phyloP scores from a whole-genome alignment of 305 asterid species.

The Fraxinus xanthoxyloides region DNA sequence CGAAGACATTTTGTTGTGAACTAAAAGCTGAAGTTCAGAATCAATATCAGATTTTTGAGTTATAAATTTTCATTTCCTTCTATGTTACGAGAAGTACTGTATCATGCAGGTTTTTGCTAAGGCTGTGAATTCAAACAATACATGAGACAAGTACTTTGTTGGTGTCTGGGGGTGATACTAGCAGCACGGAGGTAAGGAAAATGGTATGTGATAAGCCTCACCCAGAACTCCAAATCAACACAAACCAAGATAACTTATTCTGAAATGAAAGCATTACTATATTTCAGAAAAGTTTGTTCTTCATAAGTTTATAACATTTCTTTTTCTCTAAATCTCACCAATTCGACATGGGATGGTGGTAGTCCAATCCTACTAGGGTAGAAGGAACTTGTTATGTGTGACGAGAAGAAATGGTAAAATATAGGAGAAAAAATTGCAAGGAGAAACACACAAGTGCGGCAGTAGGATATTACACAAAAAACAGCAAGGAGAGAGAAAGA shows the following conservation, averaged over 20 bases:
- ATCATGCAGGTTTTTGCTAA: background rate
- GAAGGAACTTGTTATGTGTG: background rate
- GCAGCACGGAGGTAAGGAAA: background rate
- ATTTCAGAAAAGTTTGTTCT: background rate
- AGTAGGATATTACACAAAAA: background rate
- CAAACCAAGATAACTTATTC: background rate
- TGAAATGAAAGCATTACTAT: background rate
- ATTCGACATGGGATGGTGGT: background rate
- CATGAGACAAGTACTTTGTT: background rate
- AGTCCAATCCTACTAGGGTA: background rate
- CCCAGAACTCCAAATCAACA: background rate
- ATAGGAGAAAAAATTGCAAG: background rate
- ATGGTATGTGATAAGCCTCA: background rate
- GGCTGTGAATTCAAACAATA: background rate
- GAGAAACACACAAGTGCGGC: background rate
- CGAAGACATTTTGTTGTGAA: background rate
- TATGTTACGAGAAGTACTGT: background rate
- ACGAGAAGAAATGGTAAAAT: background rate
- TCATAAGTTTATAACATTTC: background rate
- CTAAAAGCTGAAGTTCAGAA: background rate
- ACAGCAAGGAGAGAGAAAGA: conserved; percentile 7
- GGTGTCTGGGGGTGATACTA: background rate
- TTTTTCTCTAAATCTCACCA: background rate
- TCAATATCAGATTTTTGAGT: background rate
- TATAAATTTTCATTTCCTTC: background rate